Evolutionary conservation across 805 yeast species (phyloP).

Genomic region (Candida stauntonica): DNA sequence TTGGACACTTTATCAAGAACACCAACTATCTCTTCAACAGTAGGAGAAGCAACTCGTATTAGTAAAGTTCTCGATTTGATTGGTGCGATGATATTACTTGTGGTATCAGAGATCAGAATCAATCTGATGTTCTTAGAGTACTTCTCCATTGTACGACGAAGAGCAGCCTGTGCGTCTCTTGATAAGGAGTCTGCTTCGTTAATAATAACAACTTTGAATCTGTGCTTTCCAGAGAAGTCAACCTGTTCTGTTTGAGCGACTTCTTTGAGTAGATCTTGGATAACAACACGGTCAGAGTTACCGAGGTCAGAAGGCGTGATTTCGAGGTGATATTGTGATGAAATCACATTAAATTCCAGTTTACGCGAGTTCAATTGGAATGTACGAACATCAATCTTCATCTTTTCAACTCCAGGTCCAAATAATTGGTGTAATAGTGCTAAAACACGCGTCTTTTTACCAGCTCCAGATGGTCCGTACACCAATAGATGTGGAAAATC

Average conservation of each 20-base stretch:
- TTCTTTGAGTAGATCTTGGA: constrained; percentile 90
- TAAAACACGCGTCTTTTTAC: constrained; percentile 90
- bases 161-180: constrained; percentile 93
- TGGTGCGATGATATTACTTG: constrained; percentile 90
- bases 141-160: constrained; percentile 94
- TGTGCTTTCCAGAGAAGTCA: constrained; percentile 57
- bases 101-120: constrained; percentile 80
- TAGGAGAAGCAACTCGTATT: constrained; percentile 84
- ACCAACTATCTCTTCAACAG: constrained; percentile 47
- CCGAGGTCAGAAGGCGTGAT: constrained; percentile 98
- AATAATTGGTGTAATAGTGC: constrained; percentile 74
- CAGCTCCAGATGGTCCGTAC: constrained; percentile 96
- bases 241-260: constrained; percentile 94
- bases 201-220: constrained; percentile 77
- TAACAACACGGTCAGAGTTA: constrained; percentile 88
- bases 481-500: constrained; percentile 91
- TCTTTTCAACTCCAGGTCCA: constrained; percentile 76
- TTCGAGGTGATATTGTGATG: constrained; percentile 86
- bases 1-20: constrained; percentile 54
- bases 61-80: constrained; percentile 89
- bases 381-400: constrained; percentile 86
- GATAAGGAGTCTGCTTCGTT: constrained; percentile 89
- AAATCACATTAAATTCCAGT: constrained; percentile 88
- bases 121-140: constrained; percentile 84
- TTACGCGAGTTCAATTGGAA: constrained; percentile 73